Evolutionary conservation across 345 rosid species (phyloP).

Genomic region (Corchorus olitorius): DNA sequence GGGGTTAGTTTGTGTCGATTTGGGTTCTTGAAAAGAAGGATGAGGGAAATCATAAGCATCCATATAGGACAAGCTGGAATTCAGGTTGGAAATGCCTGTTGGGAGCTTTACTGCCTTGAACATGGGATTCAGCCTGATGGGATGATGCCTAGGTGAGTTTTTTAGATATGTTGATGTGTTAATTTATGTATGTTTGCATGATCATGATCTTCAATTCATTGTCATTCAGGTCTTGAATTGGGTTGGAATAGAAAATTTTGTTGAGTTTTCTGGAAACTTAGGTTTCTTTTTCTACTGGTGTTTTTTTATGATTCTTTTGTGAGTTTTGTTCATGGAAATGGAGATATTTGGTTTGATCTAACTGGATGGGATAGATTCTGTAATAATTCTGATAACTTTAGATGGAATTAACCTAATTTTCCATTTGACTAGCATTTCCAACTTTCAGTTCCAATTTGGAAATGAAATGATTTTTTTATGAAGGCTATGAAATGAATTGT

Average conservation of each 20-base stretch:
- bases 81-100: constrained; percentile 77
- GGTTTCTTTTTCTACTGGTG: not conserved
- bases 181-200: not conserved
- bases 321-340: not conserved
- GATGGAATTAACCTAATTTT: not conserved
- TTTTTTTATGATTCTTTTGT: not conserved
- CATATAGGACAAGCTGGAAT: constrained; percentile 82
- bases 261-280: not conserved
- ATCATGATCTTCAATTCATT: not conserved
- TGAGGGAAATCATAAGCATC: constrained; percentile 70
- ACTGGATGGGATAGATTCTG: not conserved
- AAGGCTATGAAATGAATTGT: not conserved
- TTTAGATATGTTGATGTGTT: not conserved
- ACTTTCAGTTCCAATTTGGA: not conserved
- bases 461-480: not conserved
- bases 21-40: constrained; percentile 10
- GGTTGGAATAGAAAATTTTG: not conserved
- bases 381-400: not conserved
- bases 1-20: not conserved
- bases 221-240: constrained; percentile 6
- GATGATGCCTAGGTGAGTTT: constrained; percentile 55
- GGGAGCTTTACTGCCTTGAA: constrained; percentile 84
- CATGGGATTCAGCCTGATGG: constrained; percentile 76
- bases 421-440: not conserved
- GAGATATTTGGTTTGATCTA: not conserved